A percentile compares a stretch with the other conserved stretches of the same genome.
Evolutionary conservation across 306 rosid genomes (phyloP).

Genomic region (Citrullus mucosospermus): DNA sequence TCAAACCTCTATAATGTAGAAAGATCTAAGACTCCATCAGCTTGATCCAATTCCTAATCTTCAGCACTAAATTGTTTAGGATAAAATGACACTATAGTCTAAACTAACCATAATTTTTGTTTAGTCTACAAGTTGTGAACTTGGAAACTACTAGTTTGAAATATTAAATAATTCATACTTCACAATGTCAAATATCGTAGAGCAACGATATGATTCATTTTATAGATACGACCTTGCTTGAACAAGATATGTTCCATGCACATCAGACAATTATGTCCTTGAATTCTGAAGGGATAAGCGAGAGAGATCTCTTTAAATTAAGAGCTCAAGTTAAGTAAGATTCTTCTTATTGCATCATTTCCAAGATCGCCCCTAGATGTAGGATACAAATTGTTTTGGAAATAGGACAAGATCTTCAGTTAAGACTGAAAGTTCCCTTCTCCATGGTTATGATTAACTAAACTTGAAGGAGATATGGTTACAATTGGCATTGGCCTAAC

Average conservation of each 20-base stretch:
- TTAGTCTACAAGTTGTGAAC: background rate
- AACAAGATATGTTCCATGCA: background rate
- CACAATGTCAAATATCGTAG: background rate
- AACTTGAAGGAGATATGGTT: background rate
- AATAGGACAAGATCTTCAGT: background rate
- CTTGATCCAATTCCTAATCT: background rate
- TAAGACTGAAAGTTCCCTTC: background rate
- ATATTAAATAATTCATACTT: no score
- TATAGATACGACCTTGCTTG: background rate
- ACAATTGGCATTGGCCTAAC: background rate
- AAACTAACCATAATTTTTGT: background rate
- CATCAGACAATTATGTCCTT: background rate
- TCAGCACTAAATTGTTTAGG: background rate
- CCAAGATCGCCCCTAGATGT: background rate
- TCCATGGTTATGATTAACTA: background rate
- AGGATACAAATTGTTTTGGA: background rate
- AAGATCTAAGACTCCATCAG: background rate
- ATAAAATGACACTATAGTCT: background rate
- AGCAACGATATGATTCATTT: background rate
- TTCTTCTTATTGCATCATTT: background rate
- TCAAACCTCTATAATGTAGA: background rate
- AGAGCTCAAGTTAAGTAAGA: background rate
- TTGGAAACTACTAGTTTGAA: background rate
- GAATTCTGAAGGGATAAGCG: background rate
- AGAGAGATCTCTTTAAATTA: no score